Evolutionary conservation across 768 basidiomycete genomes (phyloP), one percentile per base, ranked within the genome.

Genomic region (Mycena chlorophos): DNA sequence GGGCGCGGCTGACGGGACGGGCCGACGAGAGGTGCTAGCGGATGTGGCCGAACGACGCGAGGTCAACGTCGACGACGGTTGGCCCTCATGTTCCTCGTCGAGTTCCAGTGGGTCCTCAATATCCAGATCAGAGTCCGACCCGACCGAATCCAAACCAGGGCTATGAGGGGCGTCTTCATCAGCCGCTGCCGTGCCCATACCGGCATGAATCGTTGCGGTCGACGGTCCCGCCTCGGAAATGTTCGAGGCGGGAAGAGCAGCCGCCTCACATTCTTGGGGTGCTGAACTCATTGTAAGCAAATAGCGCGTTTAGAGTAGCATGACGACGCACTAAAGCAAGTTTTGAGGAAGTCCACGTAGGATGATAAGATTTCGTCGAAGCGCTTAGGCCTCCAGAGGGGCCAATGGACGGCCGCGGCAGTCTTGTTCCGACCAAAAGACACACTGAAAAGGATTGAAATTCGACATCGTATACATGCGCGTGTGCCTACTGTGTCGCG

Each of bases 251-350:
- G 52, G 43, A n/a, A 54, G 17, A 3, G 52, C 52, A 2, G 43
- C 19, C 13, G 42, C 40, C 12, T 20, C 25, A 19, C 53, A 49
- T n/a, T 47, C 31, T 5, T 23, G 22, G 14, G 45, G 45, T 5
- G 53, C 53, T 54, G 27, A 10, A 20, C 17, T 4, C 2, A 23
- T 14, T 17, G 30, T 54, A 8, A 46, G 43, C 10, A 4, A 54
- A 3, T 17, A 30, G 2, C 3, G 3, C 3, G 40, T 23, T 19
- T 10, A 43, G 10, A 23, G 22, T 12, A 22, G 20, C 3, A 22
- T 23, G 23, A 12, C 3, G 12, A 57, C 56, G 20, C 23, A 58
- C 57, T 50, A 28, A 43, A 58, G 1, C 47, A 48, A 4, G 52
- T 51, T 3, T 29, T 16, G 6, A 58, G 31, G 20, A 48, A 54